Base-by-base conservation (phyloP, 75 land plant species). In the Larix kaempferi region DNA sequence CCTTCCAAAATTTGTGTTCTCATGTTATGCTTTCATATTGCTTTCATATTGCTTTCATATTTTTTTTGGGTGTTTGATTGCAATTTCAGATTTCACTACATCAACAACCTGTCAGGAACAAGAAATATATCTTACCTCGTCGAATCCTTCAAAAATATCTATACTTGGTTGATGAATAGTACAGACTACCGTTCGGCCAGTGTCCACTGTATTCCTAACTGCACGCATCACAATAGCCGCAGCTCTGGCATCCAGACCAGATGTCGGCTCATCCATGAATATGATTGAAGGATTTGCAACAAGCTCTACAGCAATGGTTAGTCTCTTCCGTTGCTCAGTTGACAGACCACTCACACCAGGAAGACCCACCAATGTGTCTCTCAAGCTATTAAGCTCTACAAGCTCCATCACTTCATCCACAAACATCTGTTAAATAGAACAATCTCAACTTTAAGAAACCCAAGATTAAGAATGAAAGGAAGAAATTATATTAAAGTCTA, bases 231-330 rank as follows among this genome's bases (percentile, higher is more conserved):
- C 78, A 39, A 80, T 80, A 5, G 82, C 82, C 37, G 82, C 82
- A 62, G 82, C 82, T 80, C 82, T 64, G 23, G 78, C 77, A 76
- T 80, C 82, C n/a, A 83, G 59, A 19, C 84, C 84, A 59, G 84
- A 83, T 21, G 84, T 83, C n/a, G 84, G 84, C 57, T 83, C 84
- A 69, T 83, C 84, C 84, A 83, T 83, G 77, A 83, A 83, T n/a
- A 83, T 83, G 35, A 83, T 83, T 25, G 84, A 79, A 22, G 84
- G 84, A 75, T 83, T 83, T 22, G 84, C 77, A 80, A 83, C 84
- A n/a, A 83, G 62, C 44, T 80, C 82, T 29, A 83, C 82, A 59
- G 81, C 82, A 33, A 83, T 83, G 57, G 85, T 83, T 12, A 83
- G 82, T 23, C 85, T 73, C 69, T 84, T 84, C 39, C 85, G 41